A percentile compares a stretch with the other conserved stretches of the same genome.
These are phyloP conservation scores for Pulveroboletus ravenelii DNA, from an alignment of 768 basidiomycete genomes.

Conservation along the genomic window DNA sequence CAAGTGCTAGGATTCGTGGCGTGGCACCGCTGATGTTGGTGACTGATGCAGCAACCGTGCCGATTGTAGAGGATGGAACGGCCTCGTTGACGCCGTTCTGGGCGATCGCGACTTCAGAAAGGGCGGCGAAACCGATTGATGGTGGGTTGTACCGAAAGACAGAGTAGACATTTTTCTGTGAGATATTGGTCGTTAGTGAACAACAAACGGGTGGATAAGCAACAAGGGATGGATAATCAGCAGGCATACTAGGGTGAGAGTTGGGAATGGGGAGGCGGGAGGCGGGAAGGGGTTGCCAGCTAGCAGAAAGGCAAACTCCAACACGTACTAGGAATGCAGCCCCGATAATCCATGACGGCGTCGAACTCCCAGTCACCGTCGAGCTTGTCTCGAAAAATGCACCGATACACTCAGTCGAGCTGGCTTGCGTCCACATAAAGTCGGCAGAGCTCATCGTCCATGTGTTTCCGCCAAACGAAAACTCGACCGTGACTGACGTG, in stretches of 20 bases:
- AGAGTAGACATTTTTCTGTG: slow-evolving; percentile 52
- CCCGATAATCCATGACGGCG: slow-evolving; percentile 48
- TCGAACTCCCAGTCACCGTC: slow-evolving; percentile 26
- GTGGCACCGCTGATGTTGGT: slow-evolving; percentile 21
- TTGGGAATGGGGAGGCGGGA: not conserved
- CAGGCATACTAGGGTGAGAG: not conserved
- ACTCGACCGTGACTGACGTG: slow-evolving; percentile 33
- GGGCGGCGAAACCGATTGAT: slow-evolving; percentile 46
- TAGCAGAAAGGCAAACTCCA: not conserved
- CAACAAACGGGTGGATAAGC: not conserved
- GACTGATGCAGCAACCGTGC: slow-evolving; percentile 44
- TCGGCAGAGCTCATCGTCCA: slow-evolving; percentile 49
- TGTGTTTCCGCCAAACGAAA: slow-evolving; percentile 42
- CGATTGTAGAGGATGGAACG: slow-evolving; percentile 56
- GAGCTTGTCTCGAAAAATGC: slow-evolving; percentile 43
- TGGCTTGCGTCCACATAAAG: slow-evolving; percentile 40
- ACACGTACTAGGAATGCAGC: slow-evolving; percentile 41
- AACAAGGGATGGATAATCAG: not conserved
- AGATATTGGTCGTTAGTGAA: not conserved
- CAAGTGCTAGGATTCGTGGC: not conserved
- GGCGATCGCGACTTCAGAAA: slow-evolving; percentile 31
- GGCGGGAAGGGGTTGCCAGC: too few species aligned
- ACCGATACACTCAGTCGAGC: slow-evolving; percentile 43
- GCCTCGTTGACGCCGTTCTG: slow-evolving; percentile 28
- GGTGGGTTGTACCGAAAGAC: slow-evolving; percentile 49